Evolutionary conservation across 345 rosid species (phyloP), one percentile per base, ranked within the genome.

Genomic region (Eucalyptus cloeziana): DNA sequence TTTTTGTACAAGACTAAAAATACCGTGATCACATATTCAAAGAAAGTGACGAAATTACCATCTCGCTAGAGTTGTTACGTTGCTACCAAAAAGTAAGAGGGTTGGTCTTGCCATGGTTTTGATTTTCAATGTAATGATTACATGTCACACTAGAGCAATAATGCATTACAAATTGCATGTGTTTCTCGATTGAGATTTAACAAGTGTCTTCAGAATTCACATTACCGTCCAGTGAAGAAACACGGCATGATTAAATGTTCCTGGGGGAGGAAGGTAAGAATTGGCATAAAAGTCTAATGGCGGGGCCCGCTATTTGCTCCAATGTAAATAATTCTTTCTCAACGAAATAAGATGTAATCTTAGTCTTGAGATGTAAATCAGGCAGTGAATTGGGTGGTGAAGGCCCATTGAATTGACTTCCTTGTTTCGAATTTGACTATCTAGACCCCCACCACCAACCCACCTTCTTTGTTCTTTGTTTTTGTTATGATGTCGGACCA

Each of bases 61-160:
- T n/a, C 33, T n/a, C n/a, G 17, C 3, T 14, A n/a, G 9, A 64
- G 33, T 15, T 64, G 76, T 4, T n/a, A 15, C 10, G 14, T 60
- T 60, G 69, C 2, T 1, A 30, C 76, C 40, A 15, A 64, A 64
- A 64, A 64, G 76, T 64, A n/a, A 64, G 33, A n/a, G 76, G 37
- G 76, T 64, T 52, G 76, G 71, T 64, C 3, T 14, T n/a, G 40
- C n/a, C 8, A 15, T n/a, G 4, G 76, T 64, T n/a, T n/a, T n/a
- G 76, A 64, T n/a, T 64, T n/a, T 64, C 76, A 64, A 64, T n/a
- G 76, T n/a, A n/a, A 64, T 64, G 76, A 64, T 64, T 64, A n/a
- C 7, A 19, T 2, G 30, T 62, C 15, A 62, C 16, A 13, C 31
- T 13, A 27, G 4, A 62, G 31, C 2, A 21, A n/a, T 7, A 7